Base-by-base conservation (phyloP, 2,329 filamentous ascomycete genomes). In the Colletotrichum filicis region DNA sequence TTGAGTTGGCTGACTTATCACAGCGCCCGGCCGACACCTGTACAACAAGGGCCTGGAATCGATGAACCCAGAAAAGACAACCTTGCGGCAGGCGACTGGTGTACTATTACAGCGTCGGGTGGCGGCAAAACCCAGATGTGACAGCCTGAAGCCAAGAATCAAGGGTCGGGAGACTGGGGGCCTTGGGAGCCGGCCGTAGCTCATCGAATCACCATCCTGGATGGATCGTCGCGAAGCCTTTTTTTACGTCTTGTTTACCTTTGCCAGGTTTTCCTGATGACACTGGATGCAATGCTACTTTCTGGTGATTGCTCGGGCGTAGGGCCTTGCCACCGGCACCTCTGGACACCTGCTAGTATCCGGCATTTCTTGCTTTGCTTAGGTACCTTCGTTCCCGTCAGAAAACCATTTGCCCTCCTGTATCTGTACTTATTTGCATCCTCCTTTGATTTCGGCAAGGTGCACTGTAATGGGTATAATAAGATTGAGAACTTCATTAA, bases 11-110 rank as follows among this genome's bases (percentile, higher is more conserved):
- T 22, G 55, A 37, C 56, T 22, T 46, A 67, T 35, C 56, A 14
- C 42, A 56, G 62, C 28, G n/a, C 24, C 62, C 35, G 26, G 37
- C 28, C 56, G 22, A 12, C 19, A 49, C 42, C 42, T 49, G 42
- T 22, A 49, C 26, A 6, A n/a, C n/a, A 55, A 42, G 60, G 63
- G 32, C n/a, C 55, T 26, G 30, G 67, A 66, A 56, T 66, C 63
- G n/a, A 56, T 56, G 56, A 61, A 71, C n/a, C 8, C 22, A 9
- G 42, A 19, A 11, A 49, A 16, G 16, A 46, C 70, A 63, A 68
- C 69, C 69, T 59, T 72, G 69, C 66, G 59, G 65, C 58, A 64
- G 37, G 46, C 61, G 32, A n/a, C 52, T 42, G 49, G 24, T 9
- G 55, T 28, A 7, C 14, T 24, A n/a, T 55, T 28, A 55, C 24